phyloP scores from a whole-genome alignment of 345 rosid genomes.

The Eutrema yunnanense region DNA sequence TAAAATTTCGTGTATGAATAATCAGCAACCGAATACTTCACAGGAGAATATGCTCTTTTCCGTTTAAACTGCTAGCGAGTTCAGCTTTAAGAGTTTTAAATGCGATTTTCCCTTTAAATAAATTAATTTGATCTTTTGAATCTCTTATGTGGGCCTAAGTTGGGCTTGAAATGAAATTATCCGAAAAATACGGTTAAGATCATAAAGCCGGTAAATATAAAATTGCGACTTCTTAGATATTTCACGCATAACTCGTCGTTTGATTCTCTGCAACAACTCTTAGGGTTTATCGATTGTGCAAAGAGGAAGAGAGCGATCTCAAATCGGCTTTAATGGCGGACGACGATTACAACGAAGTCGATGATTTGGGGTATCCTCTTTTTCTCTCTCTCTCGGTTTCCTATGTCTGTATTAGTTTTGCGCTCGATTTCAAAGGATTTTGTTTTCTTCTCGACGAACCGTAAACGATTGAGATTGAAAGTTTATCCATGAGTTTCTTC shows the following conservation, averaged over 20 bases:
- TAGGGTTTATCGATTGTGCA: slow-evolving; percentile 14
- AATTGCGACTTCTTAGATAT: background rate
- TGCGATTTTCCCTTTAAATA: too few species aligned
- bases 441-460: background rate
- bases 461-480: background rate
- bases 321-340: slow-evolving; percentile 52
- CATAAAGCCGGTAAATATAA: background rate
- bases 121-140: too few species aligned
- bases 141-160: background rate
- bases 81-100: too few species aligned
- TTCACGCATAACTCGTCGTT: background rate
- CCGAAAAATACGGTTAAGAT: background rate
- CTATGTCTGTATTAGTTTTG: background rate
- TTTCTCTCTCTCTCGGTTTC: background rate
- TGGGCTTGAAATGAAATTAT: slow-evolving; percentile 9
- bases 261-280: background rate
- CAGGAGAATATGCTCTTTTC: too few species aligned
- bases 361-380: slow-evolving; percentile 50
- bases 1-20: too few species aligned
- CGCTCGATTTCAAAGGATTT: background rate
- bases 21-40: too few species aligned
- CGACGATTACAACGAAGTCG: slow-evolving; percentile 67
- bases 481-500: background rate
- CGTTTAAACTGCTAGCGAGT: too few species aligned
- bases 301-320: background rate